Evolutionary conservation across 2,329 filamentous ascomycete species (phyloP), one percentile per base, ranked within the genome.

Genomic region (Beauveria australis): DNA sequence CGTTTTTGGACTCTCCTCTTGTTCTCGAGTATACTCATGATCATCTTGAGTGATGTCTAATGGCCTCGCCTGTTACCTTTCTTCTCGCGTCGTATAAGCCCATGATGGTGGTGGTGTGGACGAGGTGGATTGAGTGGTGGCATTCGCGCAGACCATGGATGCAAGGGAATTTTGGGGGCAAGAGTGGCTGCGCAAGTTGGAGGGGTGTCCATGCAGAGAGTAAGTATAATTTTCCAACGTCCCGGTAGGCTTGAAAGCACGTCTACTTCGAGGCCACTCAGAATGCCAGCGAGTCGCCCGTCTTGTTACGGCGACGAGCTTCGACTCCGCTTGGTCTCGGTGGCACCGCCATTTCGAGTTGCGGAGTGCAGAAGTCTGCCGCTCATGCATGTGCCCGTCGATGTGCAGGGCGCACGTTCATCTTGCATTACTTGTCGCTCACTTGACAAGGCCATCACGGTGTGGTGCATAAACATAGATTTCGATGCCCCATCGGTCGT

Each of bases 61-160:
- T 24, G 12, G 14, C 22, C 46, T 48, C 14, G 30, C 14, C 12
- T 48, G 28, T 28, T 28, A 18, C 22, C 22, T 22, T 18, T 26
- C 14, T 24, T 9, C 5, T 9, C 16, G 46, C 24, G 26, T 19
- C 22, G 3, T 44, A 33, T 7, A 30, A 40, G 24, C 30, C 12
- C 41, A 47, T 55, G 40, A 22, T 55, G 26, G 53, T 58, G 46
- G 43, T 57, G 53, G 55, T 58, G 55, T 58, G 55, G 55, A 58
- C 19, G 55, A 28, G 46, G 55, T 43, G 55, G 46, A 43, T 57
- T 58, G 22, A 43, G 51, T 51, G 55, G 30, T 19, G 12, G 33
- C 33, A 14, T 14, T 37, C 12, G 33, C 37, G 55, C 24, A 37
- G 30, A 51, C 55, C 44, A 56, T 41, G 19, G 30, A 58, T 28